Evolutionary conservation across 2,329 filamentous ascomycete species (phyloP), one percentile per base, ranked within the genome.

Genomic region (Beauveria bassiana): DNA sequence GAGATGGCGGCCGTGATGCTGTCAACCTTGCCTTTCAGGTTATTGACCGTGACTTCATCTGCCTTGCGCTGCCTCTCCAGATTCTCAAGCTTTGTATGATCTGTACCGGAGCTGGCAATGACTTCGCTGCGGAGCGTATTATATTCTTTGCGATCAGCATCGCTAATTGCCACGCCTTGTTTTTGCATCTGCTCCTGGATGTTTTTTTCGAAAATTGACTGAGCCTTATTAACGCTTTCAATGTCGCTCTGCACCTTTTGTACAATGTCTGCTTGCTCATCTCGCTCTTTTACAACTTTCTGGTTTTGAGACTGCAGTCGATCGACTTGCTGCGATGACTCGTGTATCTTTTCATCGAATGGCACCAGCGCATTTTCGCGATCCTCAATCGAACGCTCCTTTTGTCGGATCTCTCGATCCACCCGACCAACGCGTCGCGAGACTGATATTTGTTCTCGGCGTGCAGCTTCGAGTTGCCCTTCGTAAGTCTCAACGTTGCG

Each of bases 61-160:
- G 91, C 95, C 75, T 93, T 96, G 64, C 91, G 82, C 70, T 97
- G 91, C 24, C 93, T 91, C 61, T 86, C 84, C n/a, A 97, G 83
- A 65, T 92, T 91, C 73, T 96, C 90, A 45, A 96, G 81, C 67
- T 91, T 90, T 65, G 88, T 84, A 70, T 95, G 90, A 68, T 96
- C 90, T 9, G 85, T 82, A 8, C 92, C 89, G 31, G 91, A 89
- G 65, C 88, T 89, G 66, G 90, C 87, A 73, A 90, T 91, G 63
- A 96, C 91, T 70, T 97, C 89, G 65, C 90, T 86, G 63, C 89
- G 89, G 52, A 99, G 84, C 49, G 82, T 83, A 70, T 92, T 91
- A 77, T 97, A 97, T 73, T 97, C 91, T 69, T 91, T 91, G 62
- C 93, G 85, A 73, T 99, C 95, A 16, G 85, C 83, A 62, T 93